phyloP scores from a whole-genome alignment of 345 rosid genomes.

The Syzygium jambos region DNA sequence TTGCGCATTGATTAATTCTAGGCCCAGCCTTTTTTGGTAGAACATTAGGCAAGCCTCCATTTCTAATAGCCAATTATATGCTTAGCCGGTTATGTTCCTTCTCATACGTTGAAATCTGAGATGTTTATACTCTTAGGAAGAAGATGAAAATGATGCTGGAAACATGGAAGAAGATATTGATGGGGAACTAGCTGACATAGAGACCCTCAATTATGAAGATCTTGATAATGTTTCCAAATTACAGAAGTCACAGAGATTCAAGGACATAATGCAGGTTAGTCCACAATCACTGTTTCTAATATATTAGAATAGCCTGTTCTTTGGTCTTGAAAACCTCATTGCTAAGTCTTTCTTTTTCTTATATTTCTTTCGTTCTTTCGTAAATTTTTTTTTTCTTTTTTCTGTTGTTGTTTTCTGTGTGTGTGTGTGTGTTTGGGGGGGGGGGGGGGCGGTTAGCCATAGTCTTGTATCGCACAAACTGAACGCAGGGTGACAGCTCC shows the following conservation, averaged over 20 bases:
- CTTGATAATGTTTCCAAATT: conserved; percentile 74
- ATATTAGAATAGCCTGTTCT: background rate
- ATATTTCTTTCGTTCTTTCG: background rate
- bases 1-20: background rate
- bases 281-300: background rate
- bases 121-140: conserved; percentile 36
- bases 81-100: background rate
- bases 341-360: background rate
- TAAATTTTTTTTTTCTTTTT: background rate
- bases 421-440: background rate
- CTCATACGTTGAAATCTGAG: background rate
- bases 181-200: conserved; percentile 70
- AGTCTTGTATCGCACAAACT: background rate
- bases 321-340: background rate
- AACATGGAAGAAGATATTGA: conserved; percentile 77
- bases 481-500: background rate
- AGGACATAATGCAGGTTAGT: conserved; percentile 74
- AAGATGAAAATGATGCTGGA: conserved; percentile 47
- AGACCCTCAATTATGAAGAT: conserved; percentile 77
- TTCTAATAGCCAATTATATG: background rate
- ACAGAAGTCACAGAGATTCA: conserved; percentile 73
- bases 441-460: background rate
- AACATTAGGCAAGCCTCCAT: background rate
- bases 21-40: background rate
- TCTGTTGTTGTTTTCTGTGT: background rate